These are phyloP conservation scores for Lunasporangiospora selenospora DNA, from an alignment of 192 early-diverging fungal genomes.

Conservation along the genomic window DNA sequence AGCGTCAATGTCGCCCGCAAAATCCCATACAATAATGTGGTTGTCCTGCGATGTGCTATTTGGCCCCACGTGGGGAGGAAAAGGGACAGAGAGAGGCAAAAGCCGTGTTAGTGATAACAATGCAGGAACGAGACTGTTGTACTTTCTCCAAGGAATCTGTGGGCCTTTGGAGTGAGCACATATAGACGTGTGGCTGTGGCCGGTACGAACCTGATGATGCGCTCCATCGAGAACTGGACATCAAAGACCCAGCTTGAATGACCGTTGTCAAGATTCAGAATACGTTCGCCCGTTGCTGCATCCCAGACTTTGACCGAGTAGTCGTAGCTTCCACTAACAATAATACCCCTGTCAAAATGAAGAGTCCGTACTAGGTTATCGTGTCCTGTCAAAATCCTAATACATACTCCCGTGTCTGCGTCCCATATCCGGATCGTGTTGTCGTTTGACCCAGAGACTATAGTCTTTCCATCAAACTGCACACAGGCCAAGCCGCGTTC, in stretches of 20 bases:
- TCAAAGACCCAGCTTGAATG: slow-evolving; percentile 98
- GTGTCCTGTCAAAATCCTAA: slow-evolving; percentile 68
- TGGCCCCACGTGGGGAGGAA: neutral
- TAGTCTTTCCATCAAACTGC: slow-evolving; percentile 78
- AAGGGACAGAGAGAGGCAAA: neutral
- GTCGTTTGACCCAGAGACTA: slow-evolving; percentile 84
- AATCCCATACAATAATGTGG: slow-evolving; percentile 40
- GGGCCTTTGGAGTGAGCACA: no score
- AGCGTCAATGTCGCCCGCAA: slow-evolving; percentile 15
- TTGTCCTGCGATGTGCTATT: slow-evolving; percentile 33
- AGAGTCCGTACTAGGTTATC: slow-evolving; percentile 85
- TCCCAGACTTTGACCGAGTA: slow-evolving; percentile 97
- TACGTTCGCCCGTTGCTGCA: slow-evolving; percentile 74
- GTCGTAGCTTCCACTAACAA: slow-evolving; percentile 94
- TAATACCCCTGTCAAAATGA: slow-evolving; percentile 78
- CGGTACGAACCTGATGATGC: slow-evolving; percentile 77
- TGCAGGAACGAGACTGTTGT: neutral
- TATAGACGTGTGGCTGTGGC: no score
- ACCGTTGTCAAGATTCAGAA: slow-evolving; percentile 74
- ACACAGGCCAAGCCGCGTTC: slow-evolving; percentile 84
- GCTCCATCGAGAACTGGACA: slow-evolving; percentile 82
- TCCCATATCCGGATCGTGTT: slow-evolving; percentile 87
- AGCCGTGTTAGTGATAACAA: neutral
- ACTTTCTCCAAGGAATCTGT: no score
- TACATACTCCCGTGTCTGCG: slow-evolving; percentile 70